A percentile compares a stretch with the other conserved stretches of the same genome.
These are phyloP conservation scores for Mycena vulgaris DNA, from an alignment of 768 basidiomycete genomes.

Conservation along the genomic window DNA sequence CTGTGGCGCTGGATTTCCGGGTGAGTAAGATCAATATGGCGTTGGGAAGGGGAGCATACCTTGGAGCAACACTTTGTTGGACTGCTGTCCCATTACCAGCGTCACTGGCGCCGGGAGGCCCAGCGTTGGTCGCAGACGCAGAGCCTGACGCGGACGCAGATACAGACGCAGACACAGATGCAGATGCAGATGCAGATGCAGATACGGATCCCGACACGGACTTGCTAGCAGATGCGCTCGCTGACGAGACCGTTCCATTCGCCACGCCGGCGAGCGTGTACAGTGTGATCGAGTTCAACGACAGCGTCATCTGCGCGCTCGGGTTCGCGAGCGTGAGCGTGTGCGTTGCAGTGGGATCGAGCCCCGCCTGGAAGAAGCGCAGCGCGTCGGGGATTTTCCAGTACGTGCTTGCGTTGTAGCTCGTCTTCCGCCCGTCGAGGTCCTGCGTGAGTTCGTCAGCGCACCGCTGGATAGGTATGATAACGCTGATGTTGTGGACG, in stretches of 20 bases:
- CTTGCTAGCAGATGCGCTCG: neutral
- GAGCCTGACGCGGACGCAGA: too few relatives aligned
- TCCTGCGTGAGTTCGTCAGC: neutral
- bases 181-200: neutral
- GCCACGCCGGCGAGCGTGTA: neutral
- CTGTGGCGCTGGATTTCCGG: too few relatives aligned
- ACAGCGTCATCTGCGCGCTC: conserved; percentile 8
- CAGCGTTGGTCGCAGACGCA: too few relatives aligned
- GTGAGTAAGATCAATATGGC: too few relatives aligned
- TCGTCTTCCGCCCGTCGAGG: neutral
- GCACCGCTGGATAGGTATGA: neutral
- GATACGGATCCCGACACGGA: neutral
- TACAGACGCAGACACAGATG: neutral
- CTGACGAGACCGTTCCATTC: neutral
- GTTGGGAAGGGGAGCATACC: too few relatives aligned
- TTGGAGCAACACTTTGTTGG: too few relatives aligned
- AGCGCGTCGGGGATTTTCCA: conserved; percentile 34
- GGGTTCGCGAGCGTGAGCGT: conserved; percentile 19
- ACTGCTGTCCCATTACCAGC: too few relatives aligned
- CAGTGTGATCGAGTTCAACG: conserved; percentile 26
- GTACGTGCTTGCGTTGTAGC: conserved; percentile 28
- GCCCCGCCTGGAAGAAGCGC: conserved; percentile 29
- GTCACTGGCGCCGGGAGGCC: too few relatives aligned
- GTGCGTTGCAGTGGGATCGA: conserved; percentile 30
- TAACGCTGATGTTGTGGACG: neutral